phyloP scores from a whole-genome alignment of 371 early-diverging fungal genomes.

The Apophysomyces variabilis region DNA sequence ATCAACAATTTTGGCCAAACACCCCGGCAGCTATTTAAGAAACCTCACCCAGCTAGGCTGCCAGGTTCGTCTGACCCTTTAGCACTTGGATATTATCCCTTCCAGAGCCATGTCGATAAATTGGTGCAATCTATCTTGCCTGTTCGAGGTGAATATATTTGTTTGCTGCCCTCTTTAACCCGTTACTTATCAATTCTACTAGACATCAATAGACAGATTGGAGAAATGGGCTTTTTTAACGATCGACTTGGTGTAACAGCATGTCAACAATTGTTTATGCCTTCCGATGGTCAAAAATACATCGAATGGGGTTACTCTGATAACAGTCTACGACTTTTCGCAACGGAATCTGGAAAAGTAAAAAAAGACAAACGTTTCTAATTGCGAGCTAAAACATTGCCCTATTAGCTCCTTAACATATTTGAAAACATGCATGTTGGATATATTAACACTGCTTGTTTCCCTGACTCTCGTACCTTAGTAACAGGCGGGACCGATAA shows the following conservation, averaged over 20 bases:
- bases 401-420: constrained; percentile 52
- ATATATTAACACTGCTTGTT: constrained; percentile 66
- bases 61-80: constrained; percentile 41
- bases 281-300: constrained; percentile 63
- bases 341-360: constrained; percentile 68
- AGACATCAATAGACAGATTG: constrained; percentile 64
- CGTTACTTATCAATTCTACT: neutral
- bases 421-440: constrained; percentile 79
- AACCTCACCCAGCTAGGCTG: constrained; percentile 71
- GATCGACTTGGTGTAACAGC: constrained; percentile 56
- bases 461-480: constrained; percentile 68
- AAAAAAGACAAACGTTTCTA: neutral
- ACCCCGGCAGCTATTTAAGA: constrained; percentile 82
- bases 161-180: neutral
- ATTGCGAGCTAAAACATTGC: neutral
- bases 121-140: constrained; percentile 62
- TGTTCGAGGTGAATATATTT: constrained; percentile 47
- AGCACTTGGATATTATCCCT: constrained; percentile 45
- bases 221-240: constrained; percentile 50
- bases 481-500: constrained; percentile 77
- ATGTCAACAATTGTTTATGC: constrained; percentile 57
- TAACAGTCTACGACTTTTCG: constrained; percentile 64
- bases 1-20: constrained; percentile 98
- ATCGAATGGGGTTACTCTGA: constrained; percentile 80
- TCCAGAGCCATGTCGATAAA: constrained; percentile 58